Evolutionary conservation across 306 rosid genomes (phyloP).

Genomic region (Inga leiocalycina): DNA sequence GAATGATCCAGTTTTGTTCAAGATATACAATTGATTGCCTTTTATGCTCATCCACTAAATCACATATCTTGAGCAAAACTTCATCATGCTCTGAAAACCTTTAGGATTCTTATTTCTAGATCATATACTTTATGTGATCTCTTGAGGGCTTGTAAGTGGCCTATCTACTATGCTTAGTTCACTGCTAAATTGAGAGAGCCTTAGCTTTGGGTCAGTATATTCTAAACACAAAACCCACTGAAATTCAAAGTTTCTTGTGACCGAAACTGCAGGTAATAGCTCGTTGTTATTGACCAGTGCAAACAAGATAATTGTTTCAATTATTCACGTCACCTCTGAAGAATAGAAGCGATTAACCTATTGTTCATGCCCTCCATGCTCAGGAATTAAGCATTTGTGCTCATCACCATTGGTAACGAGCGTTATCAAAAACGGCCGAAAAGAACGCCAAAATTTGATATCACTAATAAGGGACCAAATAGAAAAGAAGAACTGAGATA

Average conservation of each 20-base stretch:
- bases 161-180: background rate
- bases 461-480: background rate
- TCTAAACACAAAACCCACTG: background rate
- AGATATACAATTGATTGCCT: background rate
- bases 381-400: background rate
- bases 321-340: background rate
- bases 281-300: background rate
- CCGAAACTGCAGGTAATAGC: background rate
- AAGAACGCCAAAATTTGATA: background rate
- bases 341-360: background rate
- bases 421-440: background rate
- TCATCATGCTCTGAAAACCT: background rate
- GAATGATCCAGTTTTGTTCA: background rate
- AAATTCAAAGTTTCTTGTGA: background rate
- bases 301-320: background rate
- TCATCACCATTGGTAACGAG: background rate
- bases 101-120: background rate
- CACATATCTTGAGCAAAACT: background rate
- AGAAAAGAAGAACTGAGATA: background rate
- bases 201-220: background rate
- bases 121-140: background rate
- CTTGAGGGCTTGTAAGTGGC: background rate
- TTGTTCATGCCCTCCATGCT: background rate
- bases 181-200: background rate
- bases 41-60: background rate